Evolutionary conservation across 768 basidiomycete species (phyloP), one percentile per base, ranked within the genome.

Genomic region (Lentinus tigrinus): DNA sequence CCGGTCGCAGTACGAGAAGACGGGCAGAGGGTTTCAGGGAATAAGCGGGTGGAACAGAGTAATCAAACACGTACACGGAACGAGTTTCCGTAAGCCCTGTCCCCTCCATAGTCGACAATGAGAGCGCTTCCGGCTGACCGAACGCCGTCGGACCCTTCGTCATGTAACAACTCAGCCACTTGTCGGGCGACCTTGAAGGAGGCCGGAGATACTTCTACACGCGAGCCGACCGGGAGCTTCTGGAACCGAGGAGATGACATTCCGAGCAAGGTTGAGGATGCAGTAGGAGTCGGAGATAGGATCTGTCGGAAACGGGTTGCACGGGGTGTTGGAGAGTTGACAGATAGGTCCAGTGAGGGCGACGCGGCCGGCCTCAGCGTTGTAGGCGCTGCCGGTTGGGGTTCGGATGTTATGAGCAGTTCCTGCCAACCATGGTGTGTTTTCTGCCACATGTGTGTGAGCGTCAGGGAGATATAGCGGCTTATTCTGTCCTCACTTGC

Each of bases 81-180:
- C 4, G 91, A 93, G 62, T 85, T 76, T 1, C 83, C 84, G 65
- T 83, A 89, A 8, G 78, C 81, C 52, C 83, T 78, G 54, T 86
- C 83, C 31, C 79, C 85, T 3, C 97, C 96, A 67, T 98, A 98
- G 72, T 99, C 97, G 9, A 98, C 76, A 19, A 98, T 80, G 56
- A 99, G 75, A 0, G 86, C 96, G 54, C 84, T 65, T 14, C 72
- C 70, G 6, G 63, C 52, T 5, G 65, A 84, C 10, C 85, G 84
- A 14, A 78, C 77, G 8, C 55, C 57, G 19, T 60, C 52, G 0
- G 48, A 57, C 17, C 44, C 53, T 11, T 38, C 52, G 27, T 40
- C 55, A n/a, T 53, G 47, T 3, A 96, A 67, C 2, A 97, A 72
- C 62, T 86, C 79, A 2, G 86, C 92, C 7, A 95, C 71, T 49